phyloP scores from a whole-genome alignment of 305 asterid species.

The Fraxinus greggii region DNA sequence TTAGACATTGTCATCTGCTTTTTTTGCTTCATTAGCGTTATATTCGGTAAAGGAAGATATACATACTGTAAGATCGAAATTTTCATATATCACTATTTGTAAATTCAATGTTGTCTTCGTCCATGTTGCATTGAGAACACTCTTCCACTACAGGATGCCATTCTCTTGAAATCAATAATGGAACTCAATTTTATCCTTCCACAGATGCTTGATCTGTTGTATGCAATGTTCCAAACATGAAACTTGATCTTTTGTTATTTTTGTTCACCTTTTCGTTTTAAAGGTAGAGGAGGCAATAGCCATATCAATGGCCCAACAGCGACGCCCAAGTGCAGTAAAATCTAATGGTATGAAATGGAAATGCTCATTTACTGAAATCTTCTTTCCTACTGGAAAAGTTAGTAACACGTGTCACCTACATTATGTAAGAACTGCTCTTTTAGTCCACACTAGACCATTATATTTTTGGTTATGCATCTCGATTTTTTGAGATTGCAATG shows the following conservation, averaged over 20 bases:
- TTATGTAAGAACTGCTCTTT: neutral
- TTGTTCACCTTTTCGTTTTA: constrained; percentile 2
- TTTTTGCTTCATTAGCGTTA: neutral
- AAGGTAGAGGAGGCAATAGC: constrained; percentile 78
- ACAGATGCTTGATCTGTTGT: neutral
- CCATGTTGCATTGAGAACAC: neutral
- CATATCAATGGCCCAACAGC: constrained; percentile 63
- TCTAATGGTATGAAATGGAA: constrained; percentile 29
- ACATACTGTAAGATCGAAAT: neutral
- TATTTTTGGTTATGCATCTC: neutral
- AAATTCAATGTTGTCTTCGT: neutral
- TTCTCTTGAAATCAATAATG: neutral
- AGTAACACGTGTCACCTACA: neutral
- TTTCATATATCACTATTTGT: neutral
- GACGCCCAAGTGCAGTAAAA: constrained; percentile 43
- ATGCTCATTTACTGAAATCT: neutral
- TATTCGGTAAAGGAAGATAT: neutral
- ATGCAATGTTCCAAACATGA: neutral
- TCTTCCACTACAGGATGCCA: neutral
- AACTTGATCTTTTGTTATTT: neutral
- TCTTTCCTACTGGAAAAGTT: neutral
- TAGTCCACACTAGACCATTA: neutral
- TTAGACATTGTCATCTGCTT: neutral
- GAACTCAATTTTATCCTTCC: neutral
- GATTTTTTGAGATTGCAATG: neutral